Conservation (phyloP, 2,329 filamentous ascomycete genomes). For the Colletotrichum horii region DNA sequence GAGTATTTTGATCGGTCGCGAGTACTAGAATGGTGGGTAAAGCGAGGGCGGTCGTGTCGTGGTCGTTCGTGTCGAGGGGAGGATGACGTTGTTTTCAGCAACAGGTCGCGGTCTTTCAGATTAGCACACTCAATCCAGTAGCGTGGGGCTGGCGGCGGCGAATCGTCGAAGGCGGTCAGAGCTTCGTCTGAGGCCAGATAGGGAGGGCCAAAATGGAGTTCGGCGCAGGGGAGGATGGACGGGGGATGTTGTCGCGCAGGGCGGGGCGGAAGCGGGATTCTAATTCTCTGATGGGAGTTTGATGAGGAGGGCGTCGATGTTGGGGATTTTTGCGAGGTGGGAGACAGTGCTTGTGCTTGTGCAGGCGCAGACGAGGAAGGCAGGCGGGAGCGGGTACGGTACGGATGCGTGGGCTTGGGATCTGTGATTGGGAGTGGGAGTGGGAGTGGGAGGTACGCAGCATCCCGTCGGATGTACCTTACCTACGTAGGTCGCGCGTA, state of each 20-base stretch:
- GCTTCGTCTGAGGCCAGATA: constrained; percentile 17
- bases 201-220: not conserved
- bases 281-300: constrained; percentile 2
- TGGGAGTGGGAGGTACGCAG: too few relatives aligned
- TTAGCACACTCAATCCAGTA: constrained; percentile 20
- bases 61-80: constrained; percentile 7
- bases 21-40: constrained; percentile 15
- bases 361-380: not conserved
- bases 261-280: constrained; percentile 11
- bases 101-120: constrained; percentile 14
- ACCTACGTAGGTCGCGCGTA: not conserved
- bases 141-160: constrained; percentile 21
- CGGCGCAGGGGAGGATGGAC: not conserved
- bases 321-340: constrained; percentile 18
- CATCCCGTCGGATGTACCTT: not conserved
- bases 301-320: constrained; percentile 12
- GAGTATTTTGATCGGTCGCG: constrained; percentile 12
- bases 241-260: not conserved
- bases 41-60: constrained; percentile 14
- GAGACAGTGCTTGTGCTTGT: not conserved
- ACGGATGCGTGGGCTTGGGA: not conserved
- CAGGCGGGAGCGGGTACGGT: not conserved
- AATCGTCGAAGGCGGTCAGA: constrained; percentile 22
- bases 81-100: constrained; percentile 22
- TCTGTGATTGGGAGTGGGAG: not conserved